Evolutionary conservation across 108 stramenopile species (phyloP).

Genomic region (Skeletonema grethae): DNA sequence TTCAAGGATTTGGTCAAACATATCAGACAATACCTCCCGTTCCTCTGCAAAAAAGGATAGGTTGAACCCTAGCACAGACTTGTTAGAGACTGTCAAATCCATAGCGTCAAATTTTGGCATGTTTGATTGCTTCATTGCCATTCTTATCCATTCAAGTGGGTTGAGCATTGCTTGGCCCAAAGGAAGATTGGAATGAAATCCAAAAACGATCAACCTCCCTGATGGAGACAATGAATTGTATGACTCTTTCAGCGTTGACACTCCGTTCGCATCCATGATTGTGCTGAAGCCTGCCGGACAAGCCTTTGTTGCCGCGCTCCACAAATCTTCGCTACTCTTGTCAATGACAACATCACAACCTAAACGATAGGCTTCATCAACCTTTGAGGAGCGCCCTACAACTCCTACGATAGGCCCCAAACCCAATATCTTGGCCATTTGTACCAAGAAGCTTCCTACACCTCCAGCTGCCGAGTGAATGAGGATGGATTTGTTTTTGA

Average conservation of each 20-base stretch:
- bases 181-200: slow-evolving; percentile 89
- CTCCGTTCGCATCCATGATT: slow-evolving; percentile 87
- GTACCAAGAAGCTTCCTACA: slow-evolving; percentile 84
- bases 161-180: slow-evolving; percentile 67
- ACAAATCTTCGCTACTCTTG: slow-evolving; percentile 63
- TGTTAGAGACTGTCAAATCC: slow-evolving; percentile 73
- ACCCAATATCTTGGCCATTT: slow-evolving; percentile 84
- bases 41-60: slow-evolving; percentile 89
- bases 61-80: slow-evolving; percentile 84
- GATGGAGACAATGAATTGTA: slow-evolving; percentile 80
- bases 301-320: slow-evolving; percentile 51
- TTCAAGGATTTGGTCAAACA: slow-evolving; percentile 73
- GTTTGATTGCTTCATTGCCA: slow-evolving; percentile 58
- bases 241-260: slow-evolving; percentile 78
- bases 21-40: slow-evolving; percentile 57
- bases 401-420: slow-evolving; percentile 78
- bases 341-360: slow-evolving; percentile 88
- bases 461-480: slow-evolving; percentile 92
- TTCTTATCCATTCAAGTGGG: slow-evolving; percentile 80
- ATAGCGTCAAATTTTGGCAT: slow-evolving; percentile 92
- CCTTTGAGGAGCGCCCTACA: slow-evolving; percentile 79
- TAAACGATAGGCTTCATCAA: slow-evolving; percentile 62
- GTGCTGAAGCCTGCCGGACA: slow-evolving; percentile 61
- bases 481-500: slow-evolving; percentile 72
- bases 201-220: slow-evolving; percentile 84